Percentiles rank a stretch among this genome's conserved stretches.
phyloP scores from a whole-genome alignment of 1,284 basidiomycete species.

The Rhodotorula glutinis region DNA sequence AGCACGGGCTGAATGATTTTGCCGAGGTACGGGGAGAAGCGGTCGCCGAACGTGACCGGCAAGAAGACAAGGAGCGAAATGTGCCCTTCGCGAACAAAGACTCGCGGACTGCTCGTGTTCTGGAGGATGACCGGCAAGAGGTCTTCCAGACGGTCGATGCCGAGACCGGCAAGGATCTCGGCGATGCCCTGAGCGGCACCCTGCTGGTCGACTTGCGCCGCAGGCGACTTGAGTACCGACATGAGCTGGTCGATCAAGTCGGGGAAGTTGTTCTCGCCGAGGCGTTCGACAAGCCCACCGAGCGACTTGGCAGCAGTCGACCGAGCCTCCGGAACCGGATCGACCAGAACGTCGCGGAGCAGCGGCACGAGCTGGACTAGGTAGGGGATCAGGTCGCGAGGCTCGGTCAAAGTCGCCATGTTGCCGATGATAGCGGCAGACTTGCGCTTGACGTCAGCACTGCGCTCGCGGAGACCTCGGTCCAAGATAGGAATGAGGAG shows the following conservation, averaged over 20 bases:
- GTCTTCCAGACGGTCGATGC: conserved; percentile 94
- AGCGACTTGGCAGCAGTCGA: conserved; percentile 96
- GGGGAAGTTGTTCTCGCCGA: conserved; percentile 94
- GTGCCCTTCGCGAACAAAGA: conserved; percentile 95
- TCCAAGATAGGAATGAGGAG: conserved; percentile 94
- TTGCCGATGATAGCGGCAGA: conserved; percentile 97
- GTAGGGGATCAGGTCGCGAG: conserved; percentile 97
- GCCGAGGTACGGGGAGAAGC: conserved; percentile 92
- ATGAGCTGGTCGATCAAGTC: conserved; percentile 89
- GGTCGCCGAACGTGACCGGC: conserved; percentile 90
- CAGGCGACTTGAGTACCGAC: conserved; percentile 85
- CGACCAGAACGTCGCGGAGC: conserved; percentile 83
- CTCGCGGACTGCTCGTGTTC: conserved; percentile 81
- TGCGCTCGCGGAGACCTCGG: conserved; percentile 84
- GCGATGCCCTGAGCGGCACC: conserved; percentile 97
- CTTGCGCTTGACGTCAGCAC: conserved; percentile 91
- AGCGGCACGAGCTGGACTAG: conserved; percentile 81
- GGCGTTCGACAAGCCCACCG: conserved; percentile 92
- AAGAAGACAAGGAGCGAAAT: conserved; percentile 96
- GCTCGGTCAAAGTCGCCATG: conserved; percentile 75
- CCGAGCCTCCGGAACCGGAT: conserved; percentile 67
- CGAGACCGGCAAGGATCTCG: conserved; percentile 91
- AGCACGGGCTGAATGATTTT: conserved; percentile 93
- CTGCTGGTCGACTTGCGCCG: conserved; percentile 89
- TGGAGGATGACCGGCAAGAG: conserved; percentile 90